Conservation (phyloP, 495 filamentous ascomycete genomes). For the Pyronema domesticum region DNA sequence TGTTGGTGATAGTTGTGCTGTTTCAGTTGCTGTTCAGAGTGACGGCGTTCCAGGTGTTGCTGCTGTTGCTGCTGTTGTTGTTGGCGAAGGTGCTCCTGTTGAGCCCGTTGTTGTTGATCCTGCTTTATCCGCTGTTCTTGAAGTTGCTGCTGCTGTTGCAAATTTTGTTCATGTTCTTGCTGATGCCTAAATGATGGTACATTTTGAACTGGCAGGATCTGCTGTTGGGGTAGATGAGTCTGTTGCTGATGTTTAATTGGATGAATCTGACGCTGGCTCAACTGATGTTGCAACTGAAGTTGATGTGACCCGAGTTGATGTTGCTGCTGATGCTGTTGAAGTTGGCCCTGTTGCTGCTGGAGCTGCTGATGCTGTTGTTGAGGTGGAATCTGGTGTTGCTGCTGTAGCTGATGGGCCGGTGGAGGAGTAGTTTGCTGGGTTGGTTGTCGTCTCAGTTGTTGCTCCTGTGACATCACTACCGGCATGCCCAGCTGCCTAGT, state of each 20-base stretch:
- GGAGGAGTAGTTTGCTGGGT: neutral
- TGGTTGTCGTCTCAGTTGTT: constrained; percentile 6
- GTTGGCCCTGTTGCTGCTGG: constrained; percentile 8
- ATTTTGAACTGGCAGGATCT: constrained; percentile 1
- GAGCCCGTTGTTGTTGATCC: constrained; percentile 11
- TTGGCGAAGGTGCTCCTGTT: constrained; percentile 1
- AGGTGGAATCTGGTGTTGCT: constrained; percentile 1
- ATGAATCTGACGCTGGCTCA: constrained; percentile 14
- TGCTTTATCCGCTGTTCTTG: constrained; percentile 7
- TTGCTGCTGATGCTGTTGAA: constrained; percentile 3
- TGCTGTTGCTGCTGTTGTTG: neutral
- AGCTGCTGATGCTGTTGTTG: constrained; percentile 21
- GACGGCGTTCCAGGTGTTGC: no score
- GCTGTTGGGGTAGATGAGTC: constrained; percentile 6
- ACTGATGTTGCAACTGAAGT: constrained; percentile 20
- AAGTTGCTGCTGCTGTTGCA: neutral
- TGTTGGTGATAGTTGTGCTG: neutral
- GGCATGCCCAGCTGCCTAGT: no score
- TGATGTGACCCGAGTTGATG: constrained; percentile 1
- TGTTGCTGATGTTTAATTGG: constrained; percentile 15
- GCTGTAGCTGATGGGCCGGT: constrained; percentile 1
- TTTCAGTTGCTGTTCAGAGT: no score
- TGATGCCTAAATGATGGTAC: neutral
- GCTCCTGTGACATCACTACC: neutral
- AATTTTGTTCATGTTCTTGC: no score